Evolutionary conservation across 441 rosid genomes (phyloP), one percentile per base, ranked within the genome.

Genomic region (Gossypium schwendimanii): DNA sequence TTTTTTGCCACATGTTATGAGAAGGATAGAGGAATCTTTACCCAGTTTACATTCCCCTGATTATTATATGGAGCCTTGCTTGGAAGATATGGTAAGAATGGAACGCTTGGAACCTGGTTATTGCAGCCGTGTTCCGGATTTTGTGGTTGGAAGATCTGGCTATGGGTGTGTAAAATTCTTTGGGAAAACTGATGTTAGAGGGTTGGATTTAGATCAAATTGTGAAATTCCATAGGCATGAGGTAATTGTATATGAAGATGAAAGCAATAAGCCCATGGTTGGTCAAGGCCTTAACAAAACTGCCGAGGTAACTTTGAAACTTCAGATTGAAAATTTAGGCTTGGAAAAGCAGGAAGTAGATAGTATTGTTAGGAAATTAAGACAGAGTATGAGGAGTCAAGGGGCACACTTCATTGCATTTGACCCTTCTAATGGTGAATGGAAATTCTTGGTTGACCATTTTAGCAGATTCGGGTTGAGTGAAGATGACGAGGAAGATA

Each of bases 391-490:
- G 21, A 87, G 84, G 79, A 88, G 86, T 69, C 98, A 91, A 80
- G 97, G 97, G 23, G 99, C 95, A 72, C 58, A 55, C 8, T 92
- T 92, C 74, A 81, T 88, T 80, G 87, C 91, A 0, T 91, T 88
- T 83, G 80, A 91, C 76, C 83, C 85, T 58, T 62, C 41, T 60
- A 83, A 67, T 73, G 85, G 89, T 69, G 88, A 86, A 47, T 93
- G 97, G 98, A 93, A 85, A 78, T 93, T 95, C 79, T 69, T 77
- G 78, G 98, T 91, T 72, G 79, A 76, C 76, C 98, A 93, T 84
- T 95, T 93, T 72, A 93, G 99, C 80, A 91, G 94, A 84, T 95
- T 91, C 77, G 98, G 99, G 53, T 82, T 95, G 76, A 87, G 87
- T 80, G 98, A 93, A 28, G 95, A 91, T 74, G 99, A 95, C 14